Evolutionary conservation across 371 early-diverging fungal species (phyloP).

Genomic region (Zancudomyces culisetae): DNA sequence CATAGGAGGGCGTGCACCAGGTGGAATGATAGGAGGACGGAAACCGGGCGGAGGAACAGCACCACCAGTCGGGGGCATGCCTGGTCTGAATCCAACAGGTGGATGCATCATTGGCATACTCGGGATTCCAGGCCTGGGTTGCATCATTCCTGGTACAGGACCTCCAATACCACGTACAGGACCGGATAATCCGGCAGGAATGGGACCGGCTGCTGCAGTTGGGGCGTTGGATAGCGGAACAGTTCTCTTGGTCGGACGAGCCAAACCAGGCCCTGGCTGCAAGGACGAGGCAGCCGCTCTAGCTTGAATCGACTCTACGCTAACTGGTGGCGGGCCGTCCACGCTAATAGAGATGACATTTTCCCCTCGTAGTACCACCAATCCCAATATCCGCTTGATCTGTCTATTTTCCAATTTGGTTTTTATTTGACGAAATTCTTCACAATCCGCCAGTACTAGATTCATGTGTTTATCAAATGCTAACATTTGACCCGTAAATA

Average conservation of each 20-base stretch:
- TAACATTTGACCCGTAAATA: constrained; percentile 87
- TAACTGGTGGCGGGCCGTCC: constrained; percentile 79
- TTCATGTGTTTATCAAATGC: constrained; percentile 98
- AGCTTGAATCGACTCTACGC: constrained; percentile 33
- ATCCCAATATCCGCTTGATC: constrained; percentile 78
- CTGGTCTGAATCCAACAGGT: background rate
- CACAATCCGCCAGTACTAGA: constrained; percentile 88
- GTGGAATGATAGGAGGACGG: background rate
- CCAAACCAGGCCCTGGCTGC: constrained; percentile 45
- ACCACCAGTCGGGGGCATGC: background rate
- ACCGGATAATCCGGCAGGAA: constrained; percentile 48
- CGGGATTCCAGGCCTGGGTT: constrained; percentile 5
- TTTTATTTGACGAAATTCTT: constrained; percentile 84
- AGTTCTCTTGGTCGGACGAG: constrained; percentile 70
- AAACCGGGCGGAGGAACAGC: background rate
- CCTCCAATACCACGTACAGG: constrained; percentile 81
- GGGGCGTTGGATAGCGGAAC: constrained; percentile 40
- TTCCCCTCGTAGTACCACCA: constrained; percentile 89
- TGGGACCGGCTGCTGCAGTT: background rate
- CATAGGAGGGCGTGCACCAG: background rate
- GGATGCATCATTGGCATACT: background rate
- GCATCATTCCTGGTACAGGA: constrained; percentile 66
- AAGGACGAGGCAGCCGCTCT: constrained; percentile 14
- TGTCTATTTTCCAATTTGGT: constrained; percentile 30
- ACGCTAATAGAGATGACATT: constrained; percentile 77